Conservation (phyloP, 1,139 yeast species). For the Spencermartinsiella ligniputridi region DNA sequence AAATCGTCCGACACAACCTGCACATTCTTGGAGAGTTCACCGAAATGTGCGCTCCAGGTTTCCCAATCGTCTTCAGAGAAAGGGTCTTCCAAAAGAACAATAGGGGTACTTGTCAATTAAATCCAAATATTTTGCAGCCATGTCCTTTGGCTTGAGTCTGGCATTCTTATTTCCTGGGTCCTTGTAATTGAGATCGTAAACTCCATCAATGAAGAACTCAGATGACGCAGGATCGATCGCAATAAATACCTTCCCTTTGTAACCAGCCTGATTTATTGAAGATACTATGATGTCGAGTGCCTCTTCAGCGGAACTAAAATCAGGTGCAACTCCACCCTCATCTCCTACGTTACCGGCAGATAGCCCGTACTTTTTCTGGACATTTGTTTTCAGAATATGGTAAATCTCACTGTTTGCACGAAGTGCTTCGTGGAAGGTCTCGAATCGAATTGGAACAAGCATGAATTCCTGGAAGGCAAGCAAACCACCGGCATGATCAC, state of each 20-base stretch:
- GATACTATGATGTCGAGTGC: slow-evolving; percentile 81
- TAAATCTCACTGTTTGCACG: slow-evolving; percentile 95
- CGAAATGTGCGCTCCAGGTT: slow-evolving; percentile 85
- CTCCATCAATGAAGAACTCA: slow-evolving; percentile 93
- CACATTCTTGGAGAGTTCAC: slow-evolving; percentile 56
- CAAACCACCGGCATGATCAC: slow-evolving; percentile 99
- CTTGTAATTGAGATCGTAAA: slow-evolving; percentile 96
- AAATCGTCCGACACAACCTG: slow-evolving; percentile 97
- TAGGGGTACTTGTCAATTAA: slow-evolving; percentile 87
- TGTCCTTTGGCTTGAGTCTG: slow-evolving; percentile 78
- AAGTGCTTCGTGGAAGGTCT: slow-evolving; percentile 84
- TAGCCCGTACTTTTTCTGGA: slow-evolving; percentile 91
- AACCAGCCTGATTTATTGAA: slow-evolving; percentile 89
- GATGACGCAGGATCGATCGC: slow-evolving; percentile 96
- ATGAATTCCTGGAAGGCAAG: slow-evolving; percentile 98
- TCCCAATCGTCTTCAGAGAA: slow-evolving; percentile 99
- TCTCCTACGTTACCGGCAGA: slow-evolving; percentile 99
- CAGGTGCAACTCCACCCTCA: slow-evolving; percentile 99
- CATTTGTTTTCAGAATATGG: slow-evolving; percentile 85
- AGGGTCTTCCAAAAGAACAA: slow-evolving; percentile 96
- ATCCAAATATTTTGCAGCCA: slow-evolving; percentile 74
- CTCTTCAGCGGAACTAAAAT: slow-evolving; percentile 86
- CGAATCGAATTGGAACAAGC: slow-evolving; percentile 92
- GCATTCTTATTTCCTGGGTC: slow-evolving; percentile 73
- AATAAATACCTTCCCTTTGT: slow-evolving; percentile 83